Conservation (phyloP, 345 rosid genomes). For the Pistacia atlantica region DNA sequence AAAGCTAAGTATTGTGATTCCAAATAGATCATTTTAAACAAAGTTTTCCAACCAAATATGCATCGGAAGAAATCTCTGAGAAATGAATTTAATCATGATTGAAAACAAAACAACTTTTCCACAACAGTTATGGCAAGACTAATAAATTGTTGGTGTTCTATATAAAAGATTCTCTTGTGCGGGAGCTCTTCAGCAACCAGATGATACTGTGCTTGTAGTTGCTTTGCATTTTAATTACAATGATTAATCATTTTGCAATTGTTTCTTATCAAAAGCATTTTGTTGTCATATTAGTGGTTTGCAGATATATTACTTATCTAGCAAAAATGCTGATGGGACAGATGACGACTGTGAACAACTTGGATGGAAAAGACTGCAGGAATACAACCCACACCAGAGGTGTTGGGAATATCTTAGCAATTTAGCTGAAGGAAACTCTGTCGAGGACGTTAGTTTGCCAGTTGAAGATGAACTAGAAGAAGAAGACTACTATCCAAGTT, state of each 20-base stretch:
- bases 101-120: neutral
- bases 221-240: neutral
- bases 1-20: no score
- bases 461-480: conserved; percentile 88
- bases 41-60: neutral
- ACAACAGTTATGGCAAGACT: no score
- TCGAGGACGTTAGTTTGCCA: conserved; percentile 39
- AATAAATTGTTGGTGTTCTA: conserved; percentile 1
- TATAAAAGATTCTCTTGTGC: neutral
- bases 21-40: neutral
- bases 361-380: conserved; percentile 76
- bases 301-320: conserved; percentile 75
- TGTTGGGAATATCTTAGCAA: conserved; percentile 77
- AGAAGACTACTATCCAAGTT: conserved; percentile 84
- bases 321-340: conserved; percentile 57
- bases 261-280: neutral
- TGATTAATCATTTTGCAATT: conserved; percentile 11
- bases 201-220: neutral
- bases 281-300: conserved; percentile 56
- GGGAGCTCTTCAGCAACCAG: neutral
- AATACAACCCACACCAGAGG: conserved; percentile 72
- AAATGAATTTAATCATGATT: neutral
- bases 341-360: conserved; percentile 72
- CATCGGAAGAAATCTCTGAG: neutral
- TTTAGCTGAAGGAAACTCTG: conserved; percentile 54